Percentiles rank a stretch among this genome's conserved stretches.
phyloP scores from a whole-genome alignment of 139 green algal species.

The Chlorella sp. region DNA sequence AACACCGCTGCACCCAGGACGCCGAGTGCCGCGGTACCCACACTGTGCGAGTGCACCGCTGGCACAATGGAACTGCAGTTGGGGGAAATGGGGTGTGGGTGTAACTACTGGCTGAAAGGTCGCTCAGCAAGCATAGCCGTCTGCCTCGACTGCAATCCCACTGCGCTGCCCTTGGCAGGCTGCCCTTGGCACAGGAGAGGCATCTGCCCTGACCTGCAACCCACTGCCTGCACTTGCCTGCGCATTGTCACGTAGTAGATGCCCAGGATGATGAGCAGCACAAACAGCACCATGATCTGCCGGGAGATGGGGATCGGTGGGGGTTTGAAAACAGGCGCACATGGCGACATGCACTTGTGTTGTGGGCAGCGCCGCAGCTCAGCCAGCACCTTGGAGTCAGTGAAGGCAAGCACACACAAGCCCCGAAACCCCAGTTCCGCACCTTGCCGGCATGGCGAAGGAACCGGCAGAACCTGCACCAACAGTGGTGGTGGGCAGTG shows the following conservation, averaged over 20 bases:
- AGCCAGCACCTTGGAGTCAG: too few species aligned
- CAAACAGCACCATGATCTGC: slow-evolving; percentile 86
- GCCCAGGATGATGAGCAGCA: slow-evolving; percentile 74
- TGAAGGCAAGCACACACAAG: too few species aligned
- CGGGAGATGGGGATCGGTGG: background rate
- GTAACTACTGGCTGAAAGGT: too few species aligned
- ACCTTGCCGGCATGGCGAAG: slow-evolving; percentile 37
- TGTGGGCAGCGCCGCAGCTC: too few species aligned
- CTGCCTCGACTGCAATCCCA: too few species aligned
- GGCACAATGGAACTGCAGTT: slow-evolving; percentile 25
- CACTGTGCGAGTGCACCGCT: background rate
- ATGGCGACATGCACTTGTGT: too few species aligned
- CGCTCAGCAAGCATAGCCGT: too few species aligned
- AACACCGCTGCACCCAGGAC: slow-evolving; percentile 40
- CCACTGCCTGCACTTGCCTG: background rate
- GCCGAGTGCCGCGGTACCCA: slow-evolving; percentile 7
- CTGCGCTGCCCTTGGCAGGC: too few species aligned
- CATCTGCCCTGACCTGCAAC: too few species aligned
- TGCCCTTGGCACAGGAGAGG: too few species aligned
- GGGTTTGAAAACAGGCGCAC: too few species aligned
- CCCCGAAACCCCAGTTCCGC: background rate
- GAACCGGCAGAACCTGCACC: slow-evolving; percentile 10
- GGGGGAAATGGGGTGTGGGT: slow-evolving; percentile 24
- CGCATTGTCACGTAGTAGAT: slow-evolving; percentile 76
- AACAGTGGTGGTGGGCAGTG: too few species aligned